Base-by-base conservation (phyloP, 176 grass and related monocot species). In the Oryza longistaminata region DNA sequence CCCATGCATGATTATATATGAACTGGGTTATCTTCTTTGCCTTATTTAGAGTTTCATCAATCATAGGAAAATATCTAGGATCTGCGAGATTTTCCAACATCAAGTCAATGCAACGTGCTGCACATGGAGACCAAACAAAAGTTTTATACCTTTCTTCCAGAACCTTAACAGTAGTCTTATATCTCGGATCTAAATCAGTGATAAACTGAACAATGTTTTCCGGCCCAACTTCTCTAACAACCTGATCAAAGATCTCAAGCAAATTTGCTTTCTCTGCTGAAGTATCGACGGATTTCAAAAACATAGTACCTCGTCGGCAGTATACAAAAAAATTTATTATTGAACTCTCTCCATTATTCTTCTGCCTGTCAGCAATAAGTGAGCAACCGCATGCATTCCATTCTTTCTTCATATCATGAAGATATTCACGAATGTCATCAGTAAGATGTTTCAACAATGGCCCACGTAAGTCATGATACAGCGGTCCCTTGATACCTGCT, bases 111-210 rank as follows among this genome's bases (percentile, higher is more conserved):
- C 83, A 92, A 27, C 29, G 70, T 43, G 91, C 75, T 53, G 83
- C 83, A 83, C 91, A 92, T 66, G 83, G 87, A 64, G 91, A 86
- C 83, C 87, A 89, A 58, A 92, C 70, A 82, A 92, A 92, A 35
- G 86, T 86, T 74, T 74, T 49, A 25, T 92, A 86, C 60, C 39
- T 88, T 82, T 86, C 64, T 82, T 86, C 81, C 44, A 92, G 72
- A 26, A 37, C 42, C 67, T 77, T 86, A 69, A 84, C 87, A 65
- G 83, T 25, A 21, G 25, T 62, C 74, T 92, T 92, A 37, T 58
- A 82, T 16, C 7, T 86, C 79, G 68, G 15, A 40, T 40, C 39
- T 40, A 40, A 40, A 87, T 92, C 68, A 11, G 83, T 89, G 61
- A 92, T 75, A 66, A 92, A 86, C 42, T 92, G 87, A 82, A 92